These are phyloP conservation scores for Stenocarpella maydis DNA, from an alignment of 2,329 filamentous ascomycete genomes.

Conservation along the genomic window DNA sequence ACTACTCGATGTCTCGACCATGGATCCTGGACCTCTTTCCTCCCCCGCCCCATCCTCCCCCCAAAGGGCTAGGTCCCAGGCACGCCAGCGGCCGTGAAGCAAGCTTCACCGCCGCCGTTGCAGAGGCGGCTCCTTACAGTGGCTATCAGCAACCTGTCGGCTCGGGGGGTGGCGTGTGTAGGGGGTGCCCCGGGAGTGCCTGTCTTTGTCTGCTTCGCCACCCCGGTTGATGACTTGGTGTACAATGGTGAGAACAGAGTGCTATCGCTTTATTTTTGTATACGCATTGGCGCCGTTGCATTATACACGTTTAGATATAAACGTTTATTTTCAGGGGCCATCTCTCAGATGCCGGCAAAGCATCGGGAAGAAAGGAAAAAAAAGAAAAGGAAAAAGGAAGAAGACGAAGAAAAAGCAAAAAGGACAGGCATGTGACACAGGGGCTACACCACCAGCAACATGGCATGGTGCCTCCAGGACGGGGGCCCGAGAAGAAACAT, in stretches of 20 bases:
- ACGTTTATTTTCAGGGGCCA: neutral
- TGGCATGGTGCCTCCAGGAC: too few species aligned
- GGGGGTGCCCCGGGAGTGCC: neutral
- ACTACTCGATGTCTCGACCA: conserved; percentile 1
- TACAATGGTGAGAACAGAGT: neutral
- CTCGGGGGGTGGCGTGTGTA: conserved; percentile 2
- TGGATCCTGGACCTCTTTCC: conserved; percentile 5
- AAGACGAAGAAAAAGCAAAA: too few species aligned
- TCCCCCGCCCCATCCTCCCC: neutral
- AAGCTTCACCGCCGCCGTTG: conserved; percentile 21
- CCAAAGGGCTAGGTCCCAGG: neutral
- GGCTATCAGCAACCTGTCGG: conserved; percentile 8
- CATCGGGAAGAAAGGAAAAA: too few species aligned
- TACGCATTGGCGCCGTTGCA: neutral
- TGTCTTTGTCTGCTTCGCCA: neutral
- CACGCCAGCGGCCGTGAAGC: conserved; percentile 15
- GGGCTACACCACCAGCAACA: neutral
- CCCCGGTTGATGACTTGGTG: neutral
- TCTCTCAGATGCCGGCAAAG: conserved; percentile 2
- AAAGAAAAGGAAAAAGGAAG: too few species aligned
- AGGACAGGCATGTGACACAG: neutral
- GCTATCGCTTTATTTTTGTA: neutral
- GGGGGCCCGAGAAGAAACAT: neutral
- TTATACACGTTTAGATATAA: neutral
- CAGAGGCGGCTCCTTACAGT: conserved; percentile 15